Evolutionary conservation across 2,329 filamentous ascomycete genomes (phyloP).

Genomic region (Xylariaceae sp.): DNA sequence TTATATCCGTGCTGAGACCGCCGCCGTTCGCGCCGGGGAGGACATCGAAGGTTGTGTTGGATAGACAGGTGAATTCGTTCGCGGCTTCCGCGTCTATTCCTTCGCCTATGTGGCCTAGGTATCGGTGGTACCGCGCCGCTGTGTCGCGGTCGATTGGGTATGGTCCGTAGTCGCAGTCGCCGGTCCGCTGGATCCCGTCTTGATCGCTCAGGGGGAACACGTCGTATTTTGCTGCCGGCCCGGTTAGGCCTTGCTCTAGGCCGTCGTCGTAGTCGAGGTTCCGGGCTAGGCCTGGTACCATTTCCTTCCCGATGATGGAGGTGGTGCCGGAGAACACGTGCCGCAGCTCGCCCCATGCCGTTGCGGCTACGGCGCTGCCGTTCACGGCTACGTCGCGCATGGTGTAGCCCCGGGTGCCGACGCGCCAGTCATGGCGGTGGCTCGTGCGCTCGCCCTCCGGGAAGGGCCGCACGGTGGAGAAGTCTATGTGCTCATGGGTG

Average conservation of each 20-base stretch:
- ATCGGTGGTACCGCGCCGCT: constrained; percentile 20
- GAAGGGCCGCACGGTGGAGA: constrained; percentile 26
- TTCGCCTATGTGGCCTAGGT: constrained; percentile 30
- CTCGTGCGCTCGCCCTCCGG: constrained; percentile 23
- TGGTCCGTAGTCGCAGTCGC: constrained; percentile 31
- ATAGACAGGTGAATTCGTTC: constrained; percentile 32
- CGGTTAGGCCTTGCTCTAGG: constrained; percentile 22
- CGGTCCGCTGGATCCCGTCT: constrained; percentile 22
- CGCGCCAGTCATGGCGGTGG: constrained; percentile 33
- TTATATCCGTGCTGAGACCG: constrained; percentile 28
- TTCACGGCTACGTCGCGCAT: constrained; percentile 23
- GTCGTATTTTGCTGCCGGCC: constrained; percentile 22
- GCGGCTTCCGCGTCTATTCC: constrained; percentile 28
- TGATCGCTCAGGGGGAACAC: constrained; percentile 29
- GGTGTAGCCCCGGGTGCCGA: constrained; percentile 24
- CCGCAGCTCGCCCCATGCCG: constrained; percentile 30
- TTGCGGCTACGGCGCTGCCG: constrained; percentile 23
- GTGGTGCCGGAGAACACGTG: constrained; percentile 33
- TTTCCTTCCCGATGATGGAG: constrained; percentile 28
- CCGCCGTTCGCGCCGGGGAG: constrained; percentile 21
- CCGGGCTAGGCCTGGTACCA: constrained; percentile 28
- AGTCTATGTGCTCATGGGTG: constrained; percentile 32
- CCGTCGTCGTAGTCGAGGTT: constrained; percentile 30
- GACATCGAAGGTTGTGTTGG: constrained; percentile 25
- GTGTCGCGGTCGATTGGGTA: constrained; percentile 17